These are phyloP conservation scores for Pichia deserticola DNA, from an alignment of 805 yeast genomes.

Conservation along the genomic window DNA sequence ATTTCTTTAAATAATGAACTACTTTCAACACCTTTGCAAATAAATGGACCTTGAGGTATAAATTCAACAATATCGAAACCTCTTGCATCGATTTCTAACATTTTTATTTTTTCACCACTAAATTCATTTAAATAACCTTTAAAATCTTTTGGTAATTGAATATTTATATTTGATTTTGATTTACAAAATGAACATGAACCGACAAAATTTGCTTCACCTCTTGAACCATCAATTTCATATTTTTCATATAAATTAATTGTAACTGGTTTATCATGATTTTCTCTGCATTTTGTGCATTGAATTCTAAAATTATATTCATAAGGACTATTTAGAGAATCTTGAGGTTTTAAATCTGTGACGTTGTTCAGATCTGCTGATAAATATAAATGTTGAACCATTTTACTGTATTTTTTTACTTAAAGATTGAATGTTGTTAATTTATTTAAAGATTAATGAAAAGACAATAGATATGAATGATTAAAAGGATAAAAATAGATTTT, in stretches of 20 bases:
- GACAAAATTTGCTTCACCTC: constrained; percentile 79
- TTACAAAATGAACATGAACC: constrained; percentile 36
- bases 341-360: constrained; percentile 35
- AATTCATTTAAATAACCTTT: constrained; percentile 33
- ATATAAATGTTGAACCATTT: constrained; percentile 17
- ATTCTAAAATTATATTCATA: constrained; percentile 71
- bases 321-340: constrained; percentile 52
- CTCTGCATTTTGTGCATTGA: constrained; percentile 75
- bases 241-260: constrained; percentile 59
- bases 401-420: no score
- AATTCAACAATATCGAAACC: constrained; percentile 73
- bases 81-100: constrained; percentile 75
- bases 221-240: constrained; percentile 59
- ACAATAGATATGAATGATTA: background rate
- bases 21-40: constrained; percentile 44
- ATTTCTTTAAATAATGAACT: constrained; percentile 26
- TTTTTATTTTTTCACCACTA: constrained; percentile 33
- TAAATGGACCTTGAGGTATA: constrained; percentile 55
- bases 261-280: constrained; percentile 62
- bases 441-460: background rate
- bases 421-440: background rate
- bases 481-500: background rate
- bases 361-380: constrained; percentile 31
- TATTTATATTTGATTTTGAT: constrained; percentile 19
- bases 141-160: constrained; percentile 19